Conservation (phyloP, 2,329 filamentous ascomycete species). For the Monosporascus sp. region DNA sequence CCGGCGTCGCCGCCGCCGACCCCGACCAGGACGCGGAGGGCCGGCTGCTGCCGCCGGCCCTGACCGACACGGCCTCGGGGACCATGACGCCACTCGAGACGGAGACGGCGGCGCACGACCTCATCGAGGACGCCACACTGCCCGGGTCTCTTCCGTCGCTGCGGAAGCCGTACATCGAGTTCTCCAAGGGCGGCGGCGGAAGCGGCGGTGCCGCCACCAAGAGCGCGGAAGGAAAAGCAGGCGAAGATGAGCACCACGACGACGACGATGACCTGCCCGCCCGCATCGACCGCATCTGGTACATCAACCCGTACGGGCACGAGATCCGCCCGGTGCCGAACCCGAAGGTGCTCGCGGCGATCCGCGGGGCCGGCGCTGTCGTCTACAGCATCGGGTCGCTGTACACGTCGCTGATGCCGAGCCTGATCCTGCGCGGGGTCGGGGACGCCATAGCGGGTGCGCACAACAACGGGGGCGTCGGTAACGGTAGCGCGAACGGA, state of each 20-base stretch:
- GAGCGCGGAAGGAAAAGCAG: neutral
- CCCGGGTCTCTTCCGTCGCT: slow-evolving; percentile 77
- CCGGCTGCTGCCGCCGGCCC: slow-evolving; percentile 18
- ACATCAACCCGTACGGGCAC: slow-evolving; percentile 98
- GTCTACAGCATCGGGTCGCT: slow-evolving; percentile 93
- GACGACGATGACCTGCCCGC: slow-evolving; percentile 70
- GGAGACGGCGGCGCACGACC: slow-evolving; percentile 51
- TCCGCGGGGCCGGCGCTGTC: slow-evolving; percentile 60
- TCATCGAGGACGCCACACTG: slow-evolving; percentile 72
- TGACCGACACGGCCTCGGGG: slow-evolving; percentile 12
- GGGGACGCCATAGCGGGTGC: slow-evolving; percentile 48
- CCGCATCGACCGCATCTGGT: slow-evolving; percentile 81
- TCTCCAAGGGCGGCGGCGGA: slow-evolving; percentile 56
- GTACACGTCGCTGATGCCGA: slow-evolving; percentile 85
- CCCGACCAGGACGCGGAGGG: slow-evolving; percentile 25
- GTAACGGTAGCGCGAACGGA: neutral
- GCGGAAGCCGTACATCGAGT: slow-evolving; percentile 73
- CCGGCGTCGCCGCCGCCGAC: slow-evolving; percentile 7
- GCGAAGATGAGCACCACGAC: slow-evolving; percentile 15
- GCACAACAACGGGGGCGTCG: slow-evolving; percentile 16
- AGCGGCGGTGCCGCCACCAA: neutral
- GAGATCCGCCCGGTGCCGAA: slow-evolving; percentile 85
- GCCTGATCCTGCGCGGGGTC: slow-evolving; percentile 70
- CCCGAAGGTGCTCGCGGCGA: slow-evolving; percentile 66
- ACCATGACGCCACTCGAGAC: slow-evolving; percentile 30